Evolutionary conservation across 345 rosid genomes (phyloP).

Genomic region (Erucastrum elatum): DNA sequence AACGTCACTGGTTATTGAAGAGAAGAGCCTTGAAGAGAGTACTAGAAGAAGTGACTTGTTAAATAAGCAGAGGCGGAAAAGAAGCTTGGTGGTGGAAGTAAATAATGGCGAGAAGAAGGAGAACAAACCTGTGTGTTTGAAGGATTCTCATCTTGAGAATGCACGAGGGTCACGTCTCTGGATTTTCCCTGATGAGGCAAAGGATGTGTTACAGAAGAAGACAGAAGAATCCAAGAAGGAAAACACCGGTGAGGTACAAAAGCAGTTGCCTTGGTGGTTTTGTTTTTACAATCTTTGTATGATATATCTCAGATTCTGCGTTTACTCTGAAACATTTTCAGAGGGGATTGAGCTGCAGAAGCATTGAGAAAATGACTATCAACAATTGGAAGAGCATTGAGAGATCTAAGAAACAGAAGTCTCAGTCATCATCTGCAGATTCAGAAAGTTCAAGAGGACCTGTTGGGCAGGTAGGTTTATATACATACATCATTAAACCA

Average conservation of each 20-base stretch:
- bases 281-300: not conserved
- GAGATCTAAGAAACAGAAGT: slow-evolving; percentile 24
- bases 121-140: slow-evolving; percentile 7
- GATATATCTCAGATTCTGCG: slow-evolving; percentile 1
- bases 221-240: slow-evolving; percentile 25
- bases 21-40: slow-evolving; percentile 39
- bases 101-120: slow-evolving; percentile 35
- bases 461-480: slow-evolving; percentile 25
- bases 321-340: slow-evolving; percentile 16
- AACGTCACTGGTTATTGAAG: slow-evolving; percentile 34
- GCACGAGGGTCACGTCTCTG: slow-evolving; percentile 52
- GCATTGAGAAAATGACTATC: not conserved
- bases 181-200: slow-evolving; percentile 68
- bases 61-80: slow-evolving; percentile 35
- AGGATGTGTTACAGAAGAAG: slow-evolving; percentile 41
- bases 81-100: slow-evolving; percentile 22
- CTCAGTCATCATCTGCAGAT: slow-evolving; percentile 17
- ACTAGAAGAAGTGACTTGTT: slow-evolving; percentile 32
- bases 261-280: not conserved
- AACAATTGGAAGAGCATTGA: slow-evolving; percentile 32
- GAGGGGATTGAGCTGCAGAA: slow-evolving; percentile 16
- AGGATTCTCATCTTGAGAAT: slow-evolving; percentile 30
- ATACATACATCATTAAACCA: not conserved
- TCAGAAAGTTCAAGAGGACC: slow-evolving; percentile 33
- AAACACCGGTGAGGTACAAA: slow-evolving; percentile 50